phyloP scores from a whole-genome alignment of 495 filamentous ascomycete genomes.

The Pyronema omphalodes region DNA sequence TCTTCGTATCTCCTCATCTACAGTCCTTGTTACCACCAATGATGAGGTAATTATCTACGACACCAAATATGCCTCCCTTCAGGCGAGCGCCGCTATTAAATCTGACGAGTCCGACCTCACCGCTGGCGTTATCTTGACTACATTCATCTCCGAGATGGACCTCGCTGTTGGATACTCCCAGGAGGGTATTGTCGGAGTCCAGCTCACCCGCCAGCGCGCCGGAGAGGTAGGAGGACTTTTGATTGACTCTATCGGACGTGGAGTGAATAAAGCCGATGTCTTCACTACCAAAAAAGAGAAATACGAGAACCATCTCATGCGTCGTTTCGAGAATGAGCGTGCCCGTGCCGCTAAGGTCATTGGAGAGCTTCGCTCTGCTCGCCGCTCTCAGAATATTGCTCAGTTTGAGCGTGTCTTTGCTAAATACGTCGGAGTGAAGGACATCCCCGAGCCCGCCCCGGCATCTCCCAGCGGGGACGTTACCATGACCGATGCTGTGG shows the following conservation, averaged over 20 bases:
- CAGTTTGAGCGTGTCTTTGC: constrained; percentile 14
- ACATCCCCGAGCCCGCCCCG: not conserved
- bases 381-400: constrained; percentile 1
- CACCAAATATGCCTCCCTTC: constrained; percentile 22
- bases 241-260: constrained; percentile 21
- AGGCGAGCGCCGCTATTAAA: constrained; percentile 12
- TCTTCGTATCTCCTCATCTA: constrained; percentile 19
- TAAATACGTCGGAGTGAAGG: constrained; percentile 8
- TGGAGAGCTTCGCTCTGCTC: constrained; percentile 6
- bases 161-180: constrained; percentile 21
- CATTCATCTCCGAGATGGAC: constrained; percentile 15
- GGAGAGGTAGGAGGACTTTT: constrained; percentile 11
- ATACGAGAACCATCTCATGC: not conserved
- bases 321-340: not conserved
- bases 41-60: constrained; percentile 21
- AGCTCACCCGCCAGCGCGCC: constrained; percentile 12
- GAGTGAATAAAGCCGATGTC: constrained; percentile 7
- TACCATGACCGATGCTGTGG: constrained; percentile 8
- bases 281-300: not conserved
- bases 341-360: not conserved
- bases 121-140: constrained; percentile 12
- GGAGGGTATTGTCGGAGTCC: constrained; percentile 18
- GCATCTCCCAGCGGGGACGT: constrained; percentile 2
- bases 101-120: not conserved
- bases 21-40: constrained; percentile 20